Base-by-base conservation (phyloP, 1,139 yeast species). In the Sugiyamaella pinicola region DNA sequence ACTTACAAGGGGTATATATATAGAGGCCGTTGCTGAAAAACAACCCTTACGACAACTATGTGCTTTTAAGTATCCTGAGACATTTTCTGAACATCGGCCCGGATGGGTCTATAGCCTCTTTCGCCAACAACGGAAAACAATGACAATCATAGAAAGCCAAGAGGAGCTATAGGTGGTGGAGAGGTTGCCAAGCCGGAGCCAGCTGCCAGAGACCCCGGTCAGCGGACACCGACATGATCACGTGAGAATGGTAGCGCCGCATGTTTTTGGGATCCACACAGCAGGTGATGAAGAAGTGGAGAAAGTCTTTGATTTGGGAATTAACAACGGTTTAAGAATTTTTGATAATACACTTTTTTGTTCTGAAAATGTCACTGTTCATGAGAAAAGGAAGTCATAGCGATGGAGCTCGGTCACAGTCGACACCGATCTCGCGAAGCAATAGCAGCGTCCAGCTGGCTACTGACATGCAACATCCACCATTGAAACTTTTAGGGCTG, bases 401-500 rank as follows among this genome's bases (percentile, higher is more conserved):
- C 31, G 40, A 39, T 29, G 24, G 26, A 6, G 18, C 40, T 17
- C 31, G 49, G 38, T 47, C 61, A 28, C 55, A 52, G 40, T 51
- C 57, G 12, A 42, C 54, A 10, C 47, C 61, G 6, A 38, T 55
- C n/a, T 57, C 60, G 31, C 55, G 60, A n/a, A 52, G 44, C 37
- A 53, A 50, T 49, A 49, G 55, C 22, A 49, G 49, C 22, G 53
- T 51, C 5, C 57, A 55, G 22, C 41, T 58, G 10, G 46, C 58
- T 13, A 43, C 54, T 18, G 52, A 52, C 18, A 49, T 42, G 47
- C 49, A 46, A 38, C 55, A 55, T 34, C 60, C 58, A 6, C 62
- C 62, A 8, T 69, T 85, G 47, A 85, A 84, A 64, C 74, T 74
- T 40, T 69, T 85, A 40, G 91, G 91, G 0, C 72, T 85, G 52